Percentiles rank a stretch among this genome's conserved stretches.
Evolutionary conservation across 2,329 filamentous ascomycete species (phyloP).

Genomic region (Aspergillus melleus): DNA sequence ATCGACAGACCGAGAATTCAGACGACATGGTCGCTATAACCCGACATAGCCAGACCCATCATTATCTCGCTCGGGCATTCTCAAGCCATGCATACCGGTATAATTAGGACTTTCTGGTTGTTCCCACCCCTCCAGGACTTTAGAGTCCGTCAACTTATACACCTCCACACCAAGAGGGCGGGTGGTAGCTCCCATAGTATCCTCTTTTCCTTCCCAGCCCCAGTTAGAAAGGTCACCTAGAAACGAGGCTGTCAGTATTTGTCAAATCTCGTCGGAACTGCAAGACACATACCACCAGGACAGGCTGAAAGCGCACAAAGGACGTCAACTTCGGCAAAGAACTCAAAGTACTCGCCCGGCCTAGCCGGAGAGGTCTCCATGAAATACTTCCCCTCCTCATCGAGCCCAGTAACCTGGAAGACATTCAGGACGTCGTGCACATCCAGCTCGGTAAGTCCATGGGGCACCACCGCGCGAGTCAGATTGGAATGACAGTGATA

Average conservation of each 20-base stretch:
- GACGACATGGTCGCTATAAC: constrained; percentile 10
- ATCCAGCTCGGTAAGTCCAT: constrained; percentile 69
- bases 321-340: constrained; percentile 77
- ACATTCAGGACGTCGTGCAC: constrained; percentile 85
- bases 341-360: constrained; percentile 63
- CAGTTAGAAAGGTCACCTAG: constrained; percentile 72
- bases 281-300: constrained; percentile 58
- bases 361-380: constrained; percentile 59
- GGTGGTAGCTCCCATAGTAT: constrained; percentile 66
- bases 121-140: constrained; percentile 63
- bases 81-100: constrained; percentile 65
- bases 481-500: constrained; percentile 85
- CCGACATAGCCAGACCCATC: constrained; percentile 29
- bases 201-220: constrained; percentile 67
- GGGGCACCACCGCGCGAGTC: constrained; percentile 67
- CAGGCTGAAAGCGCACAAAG: constrained; percentile 68
- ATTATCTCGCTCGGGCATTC: constrained; percentile 43
- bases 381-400: constrained; percentile 71
- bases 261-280: not conserved
- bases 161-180: constrained; percentile 74
- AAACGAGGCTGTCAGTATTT: constrained; percentile 15
- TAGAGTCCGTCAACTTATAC: constrained; percentile 59
- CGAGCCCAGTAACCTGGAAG: constrained; percentile 80
- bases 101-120: constrained; percentile 62
- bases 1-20: no score